Evolutionary conservation across 768 basidiomycete species (phyloP), one percentile per base, ranked within the genome.

Genomic region (Trametopsis cervina): DNA sequence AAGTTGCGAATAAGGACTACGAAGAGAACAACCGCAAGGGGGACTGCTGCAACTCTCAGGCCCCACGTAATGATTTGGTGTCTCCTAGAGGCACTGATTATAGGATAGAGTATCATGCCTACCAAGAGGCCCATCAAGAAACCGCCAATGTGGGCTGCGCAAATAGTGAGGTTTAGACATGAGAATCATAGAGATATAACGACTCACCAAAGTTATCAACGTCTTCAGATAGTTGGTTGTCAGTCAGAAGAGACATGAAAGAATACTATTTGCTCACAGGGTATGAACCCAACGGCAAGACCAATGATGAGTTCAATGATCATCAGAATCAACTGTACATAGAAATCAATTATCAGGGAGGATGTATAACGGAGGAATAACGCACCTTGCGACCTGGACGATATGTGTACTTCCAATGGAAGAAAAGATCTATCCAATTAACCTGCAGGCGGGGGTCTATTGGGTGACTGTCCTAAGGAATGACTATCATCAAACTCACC

Each of bases 401-500:
- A 60, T 88, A 82, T 45, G 91, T 83, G 58, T 91, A 85, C 57
- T 78, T 76, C 95, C 95, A 98, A 59, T 98, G 95, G 2, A 92
- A 82, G 35, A 91, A 73, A 12, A 98, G 70, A 61, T 95, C 95
- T 6, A 95, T 83, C 84, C 89, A 89, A 21, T 82, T 81, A 21
- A 86, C 77, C 80, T 81, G 42, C 12, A 11, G 13, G 15, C 37
- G 20, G 15, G 18, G 17, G 18, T 0, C 12, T 18, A n/a, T 9
- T 5, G 22, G 23, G 20, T 37, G 29, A 40, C 6, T 17, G 43
- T 2, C 22, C 18, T 27, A 20, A 36, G 43, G 18, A 44, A 43
- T 4, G 20, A 17, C 36, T 17, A n/a, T n/a, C n/a, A n/a, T n/a
- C n/a, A n/a, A 12, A 52, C 76, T 49, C 61, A 88, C 87, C 2